Conservation (phyloP, 169 alveolate species). For the Besnoitia besnoiti region DNA sequence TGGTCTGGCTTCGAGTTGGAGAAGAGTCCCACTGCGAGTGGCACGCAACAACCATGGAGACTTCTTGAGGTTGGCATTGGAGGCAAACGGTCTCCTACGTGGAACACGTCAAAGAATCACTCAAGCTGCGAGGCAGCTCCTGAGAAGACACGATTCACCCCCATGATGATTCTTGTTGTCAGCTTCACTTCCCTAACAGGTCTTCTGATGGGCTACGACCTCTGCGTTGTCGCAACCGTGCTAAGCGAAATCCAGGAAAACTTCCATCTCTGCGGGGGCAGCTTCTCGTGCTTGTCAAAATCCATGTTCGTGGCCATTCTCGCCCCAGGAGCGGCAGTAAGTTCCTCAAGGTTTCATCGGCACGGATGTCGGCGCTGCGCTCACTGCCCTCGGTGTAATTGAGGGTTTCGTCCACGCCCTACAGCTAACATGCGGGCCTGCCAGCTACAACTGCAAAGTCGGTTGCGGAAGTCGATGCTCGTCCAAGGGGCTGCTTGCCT, state of each 20-base stretch:
- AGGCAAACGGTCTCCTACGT: background rate
- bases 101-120: background rate
- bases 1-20: background rate
- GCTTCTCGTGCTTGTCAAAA: slow-evolving; percentile 26
- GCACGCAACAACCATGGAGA: background rate
- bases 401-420: too few relatives aligned
- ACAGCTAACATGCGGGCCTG: slow-evolving; percentile 24
- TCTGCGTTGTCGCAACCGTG: slow-evolving; percentile 60
- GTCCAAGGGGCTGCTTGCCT: background rate
- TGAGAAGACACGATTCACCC: background rate
- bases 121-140: background rate
- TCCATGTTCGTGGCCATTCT: slow-evolving; percentile 46
- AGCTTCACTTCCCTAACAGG: slow-evolving; percentile 53
- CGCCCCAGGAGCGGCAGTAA: slow-evolving; percentile 64
- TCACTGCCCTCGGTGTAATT: too few relatives aligned
- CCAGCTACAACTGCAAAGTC: too few relatives aligned
- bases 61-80: slow-evolving; percentile 1
- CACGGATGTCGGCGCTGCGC: too few relatives aligned
- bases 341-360: too few relatives aligned
- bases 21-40: background rate
- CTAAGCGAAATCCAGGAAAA: slow-evolving; percentile 39
- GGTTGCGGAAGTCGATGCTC: too few relatives aligned
- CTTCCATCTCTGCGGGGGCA: slow-evolving; percentile 44
- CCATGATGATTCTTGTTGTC: background rate
- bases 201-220: slow-evolving; percentile 66